These are phyloP conservation scores for Epichloe sp. DNA, from an alignment of 2,329 filamentous ascomycete genomes.

Conservation along the genomic window DNA sequence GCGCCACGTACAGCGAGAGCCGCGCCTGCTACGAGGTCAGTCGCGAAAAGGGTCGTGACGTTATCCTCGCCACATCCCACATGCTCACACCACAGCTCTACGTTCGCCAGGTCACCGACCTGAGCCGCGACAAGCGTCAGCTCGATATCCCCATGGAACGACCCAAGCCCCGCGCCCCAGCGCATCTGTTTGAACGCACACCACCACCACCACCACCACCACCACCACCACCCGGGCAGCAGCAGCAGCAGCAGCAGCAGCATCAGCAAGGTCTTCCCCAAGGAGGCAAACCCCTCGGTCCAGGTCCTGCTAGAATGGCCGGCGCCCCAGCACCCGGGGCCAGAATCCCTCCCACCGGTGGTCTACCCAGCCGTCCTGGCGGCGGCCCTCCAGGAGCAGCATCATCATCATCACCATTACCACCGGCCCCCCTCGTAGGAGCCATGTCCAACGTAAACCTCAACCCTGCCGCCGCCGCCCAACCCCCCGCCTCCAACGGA, in stretches of 20 bases:
- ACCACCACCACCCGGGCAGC: constrained; percentile 31
- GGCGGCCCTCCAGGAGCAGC: constrained; percentile 6
- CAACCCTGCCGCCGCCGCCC: constrained; percentile 8
- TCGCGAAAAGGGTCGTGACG: constrained; percentile 56
- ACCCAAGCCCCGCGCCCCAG: constrained; percentile 69
- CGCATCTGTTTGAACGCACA: constrained; percentile 70
- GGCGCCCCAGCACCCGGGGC: neutral
- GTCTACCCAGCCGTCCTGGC: constrained; percentile 14
- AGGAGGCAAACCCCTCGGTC: neutral
- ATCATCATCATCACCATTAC: neutral
- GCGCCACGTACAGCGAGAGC: constrained; percentile 85
- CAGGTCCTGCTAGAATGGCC: constrained; percentile 1
- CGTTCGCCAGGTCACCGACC: constrained; percentile 67
- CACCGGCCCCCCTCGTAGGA: constrained; percentile 36
- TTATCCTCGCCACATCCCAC: constrained; percentile 83
- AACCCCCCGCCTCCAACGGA: constrained; percentile 3
- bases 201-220: constrained; percentile 37
- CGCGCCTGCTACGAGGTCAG: constrained; percentile 82
- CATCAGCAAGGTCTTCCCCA: constrained; percentile 10
- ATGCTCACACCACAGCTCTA: constrained; percentile 83
- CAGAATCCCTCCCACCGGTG: constrained; percentile 7
- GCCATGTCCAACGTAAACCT: constrained; percentile 45
- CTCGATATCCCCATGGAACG: constrained; percentile 72
- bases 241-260: constrained; percentile 25
- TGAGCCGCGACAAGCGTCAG: constrained; percentile 60